phyloP scores from a whole-genome alignment of 1,284 basidiomycete species.

The Boletellus dicymbophilus region DNA sequence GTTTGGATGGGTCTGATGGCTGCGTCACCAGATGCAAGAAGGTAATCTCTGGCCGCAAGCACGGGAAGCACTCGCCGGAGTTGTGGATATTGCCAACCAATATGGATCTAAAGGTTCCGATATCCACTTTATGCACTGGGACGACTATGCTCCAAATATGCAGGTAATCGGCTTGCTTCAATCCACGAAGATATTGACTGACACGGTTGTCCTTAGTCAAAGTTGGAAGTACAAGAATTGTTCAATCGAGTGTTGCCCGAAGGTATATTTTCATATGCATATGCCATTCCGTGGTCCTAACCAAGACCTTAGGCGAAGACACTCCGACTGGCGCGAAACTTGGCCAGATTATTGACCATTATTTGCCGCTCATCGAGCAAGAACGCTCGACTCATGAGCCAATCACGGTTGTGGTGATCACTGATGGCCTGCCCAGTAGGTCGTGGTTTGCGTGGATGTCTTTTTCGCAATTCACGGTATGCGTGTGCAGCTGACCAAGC shows the following conservation, averaged over 20 bases:
- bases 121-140: slow-evolving; percentile 45
- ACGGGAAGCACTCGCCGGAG: slow-evolving; percentile 42
- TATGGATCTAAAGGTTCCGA: slow-evolving; percentile 45
- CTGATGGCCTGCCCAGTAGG: slow-evolving; percentile 52
- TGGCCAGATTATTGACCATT: slow-evolving; percentile 38
- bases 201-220: slow-evolving; percentile 19
- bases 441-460: background rate
- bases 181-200: background rate
- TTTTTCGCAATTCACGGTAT: background rate
- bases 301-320: slow-evolving; percentile 30
- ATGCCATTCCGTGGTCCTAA: background rate
- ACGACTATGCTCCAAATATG: slow-evolving; percentile 34
- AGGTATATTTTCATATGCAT: slow-evolving; percentile 20
- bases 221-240: slow-evolving; percentile 22
- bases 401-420: slow-evolving; percentile 46
- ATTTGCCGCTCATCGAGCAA: slow-evolving; percentile 41
- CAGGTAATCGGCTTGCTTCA: slow-evolving; percentile 23
- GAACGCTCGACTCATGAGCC: slow-evolving; percentile 38
- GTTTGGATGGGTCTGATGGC: slow-evolving; percentile 2
- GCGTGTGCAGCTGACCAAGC: slow-evolving; percentile 46
- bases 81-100: slow-evolving; percentile 41
- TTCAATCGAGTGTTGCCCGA: slow-evolving; percentile 34
- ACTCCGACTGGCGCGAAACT: slow-evolving; percentile 49
- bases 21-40: slow-evolving; percentile 36
- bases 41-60: slow-evolving; percentile 41